phyloP scores from a whole-genome alignment of 2,329 filamentous ascomycete genomes.

The Trichoderma koningii region DNA sequence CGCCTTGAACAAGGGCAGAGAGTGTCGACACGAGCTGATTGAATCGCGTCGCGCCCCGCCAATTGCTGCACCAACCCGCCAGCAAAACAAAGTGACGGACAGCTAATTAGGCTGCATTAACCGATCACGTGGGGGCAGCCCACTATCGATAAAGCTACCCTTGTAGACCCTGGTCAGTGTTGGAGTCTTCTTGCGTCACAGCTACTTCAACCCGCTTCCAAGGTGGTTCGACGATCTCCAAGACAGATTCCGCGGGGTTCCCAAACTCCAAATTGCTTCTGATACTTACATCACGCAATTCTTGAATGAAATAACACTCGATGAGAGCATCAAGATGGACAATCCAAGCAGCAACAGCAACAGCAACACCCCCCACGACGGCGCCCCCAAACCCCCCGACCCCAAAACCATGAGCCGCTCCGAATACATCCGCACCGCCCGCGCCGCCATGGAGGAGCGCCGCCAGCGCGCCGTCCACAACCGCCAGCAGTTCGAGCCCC shows the following conservation, averaged over 20 bases:
- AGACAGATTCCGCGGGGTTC: constrained; percentile 12
- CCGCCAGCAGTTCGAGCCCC: constrained; percentile 37
- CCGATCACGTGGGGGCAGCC: constrained; percentile 33
- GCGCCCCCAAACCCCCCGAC: constrained; percentile 35
- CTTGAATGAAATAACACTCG: not conserved
- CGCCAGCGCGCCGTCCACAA: constrained; percentile 36
- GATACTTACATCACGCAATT: not conserved
- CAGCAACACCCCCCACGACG: not conserved
- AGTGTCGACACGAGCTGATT: constrained; percentile 8
- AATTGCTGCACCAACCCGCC: constrained; percentile 4
- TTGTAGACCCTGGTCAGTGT: constrained; percentile 16
- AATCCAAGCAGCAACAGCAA: constrained; percentile 21
- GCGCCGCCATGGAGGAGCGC: constrained; percentile 40
- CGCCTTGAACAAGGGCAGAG: constrained; percentile 13
- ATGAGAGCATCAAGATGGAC: constrained; percentile 26
- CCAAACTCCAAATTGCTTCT: not conserved
- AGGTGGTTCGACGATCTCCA: not conserved
- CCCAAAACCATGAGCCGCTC: constrained; percentile 30
- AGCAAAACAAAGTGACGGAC: too few relatives aligned
- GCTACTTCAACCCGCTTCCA: not conserved
- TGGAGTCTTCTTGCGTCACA: constrained; percentile 23
- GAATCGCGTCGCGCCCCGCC: constrained; percentile 28
- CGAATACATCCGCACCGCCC: constrained; percentile 33
- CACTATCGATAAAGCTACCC: constrained; percentile 38
- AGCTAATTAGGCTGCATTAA: too few relatives aligned